These are phyloP conservation scores for Chlamydomonas incerta DNA, from an alignment of 139 green algal genomes.

Conservation along the genomic window DNA sequence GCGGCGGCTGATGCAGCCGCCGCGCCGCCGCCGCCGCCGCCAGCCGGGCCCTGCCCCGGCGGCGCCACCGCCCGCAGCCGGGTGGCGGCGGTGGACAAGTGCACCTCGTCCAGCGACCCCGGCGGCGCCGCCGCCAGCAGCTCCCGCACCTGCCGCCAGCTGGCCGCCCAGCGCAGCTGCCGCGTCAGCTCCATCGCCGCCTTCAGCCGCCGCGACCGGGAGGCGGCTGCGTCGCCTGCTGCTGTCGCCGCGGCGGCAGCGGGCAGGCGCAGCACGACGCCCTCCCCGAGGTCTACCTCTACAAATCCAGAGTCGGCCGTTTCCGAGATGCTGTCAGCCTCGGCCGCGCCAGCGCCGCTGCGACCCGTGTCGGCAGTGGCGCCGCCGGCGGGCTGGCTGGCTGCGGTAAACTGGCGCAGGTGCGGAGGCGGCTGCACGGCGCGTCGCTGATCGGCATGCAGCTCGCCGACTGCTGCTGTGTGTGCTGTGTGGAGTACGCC, in stretches of 20 bases:
- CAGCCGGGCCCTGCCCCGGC: not conserved
- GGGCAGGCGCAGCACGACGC: not conserved
- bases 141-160: constrained; percentile 14
- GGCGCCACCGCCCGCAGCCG: constrained; percentile 9
- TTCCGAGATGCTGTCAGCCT: too few species aligned
- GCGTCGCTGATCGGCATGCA: too few species aligned
- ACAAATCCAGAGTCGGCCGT: too few species aligned
- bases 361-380: too few species aligned
- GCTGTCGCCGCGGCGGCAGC: not conserved
- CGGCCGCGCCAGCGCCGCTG: too few species aligned
- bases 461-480: too few species aligned
- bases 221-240: not conserved
- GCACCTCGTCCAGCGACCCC: not conserved
- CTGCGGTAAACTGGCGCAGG: too few species aligned
- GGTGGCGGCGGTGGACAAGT: not conserved
- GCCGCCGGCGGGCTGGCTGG: too few species aligned
- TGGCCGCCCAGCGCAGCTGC: not conserved
- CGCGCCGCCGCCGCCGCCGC: too few species aligned
- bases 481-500: too few species aligned
- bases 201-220: not conserved
- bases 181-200: not conserved
- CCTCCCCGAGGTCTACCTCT: not conserved
- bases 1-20: too few species aligned
- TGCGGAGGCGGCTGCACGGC: too few species aligned
- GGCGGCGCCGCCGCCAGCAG: constrained; percentile 4